A percentile compares a stretch with the other conserved stretches of the same genome.
Evolutionary conservation across 2,329 filamentous ascomycete species (phyloP).

Genomic region (Fusarium albidum): DNA sequence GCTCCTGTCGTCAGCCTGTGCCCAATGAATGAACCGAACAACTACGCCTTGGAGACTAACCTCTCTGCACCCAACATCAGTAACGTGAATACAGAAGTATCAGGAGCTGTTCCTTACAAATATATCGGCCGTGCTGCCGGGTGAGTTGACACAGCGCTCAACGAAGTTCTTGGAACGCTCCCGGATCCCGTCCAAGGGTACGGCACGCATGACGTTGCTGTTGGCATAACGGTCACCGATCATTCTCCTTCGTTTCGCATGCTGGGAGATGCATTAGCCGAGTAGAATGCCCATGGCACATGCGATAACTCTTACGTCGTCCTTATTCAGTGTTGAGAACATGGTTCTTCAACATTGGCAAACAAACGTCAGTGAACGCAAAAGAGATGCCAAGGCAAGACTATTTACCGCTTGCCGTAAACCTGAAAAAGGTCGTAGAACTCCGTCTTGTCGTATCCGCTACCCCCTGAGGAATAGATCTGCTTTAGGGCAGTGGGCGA

Average conservation of each 20-base stretch:
- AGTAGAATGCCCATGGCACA: background rate
- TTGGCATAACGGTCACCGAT: conserved; percentile 75
- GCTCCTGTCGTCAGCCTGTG: conserved; percentile 37
- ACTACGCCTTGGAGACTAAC: conserved; percentile 32
- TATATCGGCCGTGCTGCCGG: conserved; percentile 61
- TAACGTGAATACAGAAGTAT: background rate
- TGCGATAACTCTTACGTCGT: conserved; percentile 51
- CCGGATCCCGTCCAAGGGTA: conserved; percentile 64
- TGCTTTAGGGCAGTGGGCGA: conserved; percentile 65
- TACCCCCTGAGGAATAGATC: conserved; percentile 69
- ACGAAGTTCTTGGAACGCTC: conserved; percentile 65
- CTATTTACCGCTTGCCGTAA: conserved; percentile 60
- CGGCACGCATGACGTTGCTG: conserved; percentile 67
- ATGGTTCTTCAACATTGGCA: conserved; percentile 59
- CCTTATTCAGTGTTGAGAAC: conserved; percentile 66
- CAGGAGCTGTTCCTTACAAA: conserved; percentile 57
- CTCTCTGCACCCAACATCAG: conserved; percentile 38
- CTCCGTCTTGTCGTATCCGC: conserved; percentile 71
- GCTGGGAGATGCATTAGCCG: conserved; percentile 49
- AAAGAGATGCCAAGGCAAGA: conserved; percentile 8
- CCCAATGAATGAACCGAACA: background rate
- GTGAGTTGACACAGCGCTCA: conserved; percentile 57
- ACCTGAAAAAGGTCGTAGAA: conserved; percentile 70
- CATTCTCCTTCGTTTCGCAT: conserved; percentile 68
- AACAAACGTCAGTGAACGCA: conserved; percentile 3